Evolutionary conservation across 805 yeast genomes (phyloP).

Genomic region (Candida suzukii): DNA sequence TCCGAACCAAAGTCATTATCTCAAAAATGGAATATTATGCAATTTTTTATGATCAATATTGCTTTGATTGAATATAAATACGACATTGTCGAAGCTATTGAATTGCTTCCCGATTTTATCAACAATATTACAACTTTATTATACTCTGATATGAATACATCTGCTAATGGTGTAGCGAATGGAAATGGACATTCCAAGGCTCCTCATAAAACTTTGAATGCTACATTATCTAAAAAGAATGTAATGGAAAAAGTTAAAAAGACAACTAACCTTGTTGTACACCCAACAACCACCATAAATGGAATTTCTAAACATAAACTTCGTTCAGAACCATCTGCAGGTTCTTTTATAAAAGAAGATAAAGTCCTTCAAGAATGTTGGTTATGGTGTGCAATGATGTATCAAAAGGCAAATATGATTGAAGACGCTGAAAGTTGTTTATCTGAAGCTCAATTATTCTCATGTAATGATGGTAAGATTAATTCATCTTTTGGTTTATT

Average conservation of each 20-base stretch:
- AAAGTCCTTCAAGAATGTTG: slow-evolving; percentile 53
- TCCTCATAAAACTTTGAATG: background rate
- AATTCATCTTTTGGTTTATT: slow-evolving; percentile 43
- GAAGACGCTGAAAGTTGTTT: slow-evolving; percentile 67
- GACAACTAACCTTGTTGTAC: background rate
- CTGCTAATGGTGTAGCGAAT: background rate
- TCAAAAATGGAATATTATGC: slow-evolving; percentile 44
- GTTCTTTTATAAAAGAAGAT: slow-evolving; percentile 2
- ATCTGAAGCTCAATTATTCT: slow-evolving; percentile 56
- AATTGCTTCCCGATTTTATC: slow-evolving; percentile 60
- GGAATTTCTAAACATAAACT: background rate
- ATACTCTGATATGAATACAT: background rate
- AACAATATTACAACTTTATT: slow-evolving; percentile 37
- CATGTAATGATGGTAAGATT: slow-evolving; percentile 39
- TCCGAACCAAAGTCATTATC: slow-evolving; percentile 21
- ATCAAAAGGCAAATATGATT: slow-evolving; percentile 43
- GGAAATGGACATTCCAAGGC: background rate
- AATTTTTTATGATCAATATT: slow-evolving; percentile 69
- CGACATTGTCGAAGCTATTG: slow-evolving; percentile 55
- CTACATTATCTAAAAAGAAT: background rate
- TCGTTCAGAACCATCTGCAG: background rate
- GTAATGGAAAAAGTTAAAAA: background rate
- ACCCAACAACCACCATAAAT: too few species aligned
- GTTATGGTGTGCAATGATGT: slow-evolving; percentile 67
- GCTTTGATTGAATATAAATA: slow-evolving; percentile 57